Evolutionary conservation across 306 rosid genomes (phyloP), one percentile per base, ranked within the genome.

Genomic region (Sicyos baderoa): DNA sequence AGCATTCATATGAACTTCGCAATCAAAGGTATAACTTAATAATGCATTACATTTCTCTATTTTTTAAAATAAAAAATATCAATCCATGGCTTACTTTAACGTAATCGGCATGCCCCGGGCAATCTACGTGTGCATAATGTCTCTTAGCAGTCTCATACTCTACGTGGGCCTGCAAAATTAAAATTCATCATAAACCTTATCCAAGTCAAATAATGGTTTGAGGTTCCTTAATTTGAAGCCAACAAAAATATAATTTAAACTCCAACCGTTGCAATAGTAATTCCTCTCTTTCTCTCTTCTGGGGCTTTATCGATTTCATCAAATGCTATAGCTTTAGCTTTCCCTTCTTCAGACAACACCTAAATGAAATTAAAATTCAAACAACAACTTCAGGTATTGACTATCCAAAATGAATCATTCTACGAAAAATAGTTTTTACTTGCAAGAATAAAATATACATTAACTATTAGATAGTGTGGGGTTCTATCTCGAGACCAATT

Each of bases 81-180:
- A 7, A 55, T 57, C 63, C 58, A 25, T 21, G 82, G 54, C 87
- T 86, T 77, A 88, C 97, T 77, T 94, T 94, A 32, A 94, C 99
- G 83, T 94, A 94, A 66, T 94, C 99, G 17, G 99, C 99, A 23
- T 93, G 99, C 58, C 99, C 99, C 0, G 99, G 97, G 79, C 99
- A 93, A 80, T 93, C 99, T 59, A 93, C 99, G 61, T 93, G 97
- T 0, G 99, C 99, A 76, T 93, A 93, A 67, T 93, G 99, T 47
- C 99, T 67, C 74, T 91, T 91, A 0, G 63, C 59, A 13, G 97
- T 91, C 78, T 91, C 97, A 54, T 91, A 91, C 83, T 91, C 97
- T 2, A 91, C 97, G 67, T 91, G 97, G 55, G 97, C 97, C 97
- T 91, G 80, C 9, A 74, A 76, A 61, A 63, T 42, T 27, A 72